Conservation (phyloP, 2,329 filamentous ascomycete genomes). For the Ophiostoma sp. region DNA sequence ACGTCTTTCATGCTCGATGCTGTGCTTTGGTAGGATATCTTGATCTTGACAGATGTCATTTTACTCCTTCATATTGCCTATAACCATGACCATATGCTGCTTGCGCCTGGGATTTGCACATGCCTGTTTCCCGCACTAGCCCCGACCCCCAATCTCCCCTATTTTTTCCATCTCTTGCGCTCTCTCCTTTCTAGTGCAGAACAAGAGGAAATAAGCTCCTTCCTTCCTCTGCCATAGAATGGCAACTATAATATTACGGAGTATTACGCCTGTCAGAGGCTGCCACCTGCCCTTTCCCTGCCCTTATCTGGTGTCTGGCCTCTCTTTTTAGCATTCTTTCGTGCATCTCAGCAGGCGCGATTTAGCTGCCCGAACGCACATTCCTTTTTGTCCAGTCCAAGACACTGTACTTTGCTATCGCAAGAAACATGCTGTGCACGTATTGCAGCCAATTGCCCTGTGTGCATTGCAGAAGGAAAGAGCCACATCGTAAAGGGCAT, state of each 20-base stretch:
- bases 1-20: background rate
- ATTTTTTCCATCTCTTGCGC: background rate
- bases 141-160: constrained; percentile 8
- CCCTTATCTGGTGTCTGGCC: too few species aligned
- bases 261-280: too few species aligned
- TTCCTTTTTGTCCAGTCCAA: background rate
- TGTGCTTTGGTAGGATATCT: background rate
- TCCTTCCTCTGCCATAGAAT: background rate
- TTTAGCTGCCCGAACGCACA: background rate
- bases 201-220: constrained; percentile 6
- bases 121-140: constrained; percentile 4
- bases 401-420: too few species aligned
- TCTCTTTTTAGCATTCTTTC: background rate
- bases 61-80: background rate
- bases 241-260: background rate
- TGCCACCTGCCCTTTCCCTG: too few species aligned
- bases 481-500: background rate
- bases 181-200: background rate
- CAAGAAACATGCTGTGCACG: background rate
- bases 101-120: background rate
- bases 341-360: background rate
- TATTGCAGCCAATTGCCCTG: background rate
- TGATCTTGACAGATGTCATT: constrained; percentile 1
- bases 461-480: too few species aligned
- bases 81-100: background rate